Evolutionary conservation across 2,329 filamentous ascomycete species (phyloP).

Genomic region (Scopulariopsis brevicaulis): DNA sequence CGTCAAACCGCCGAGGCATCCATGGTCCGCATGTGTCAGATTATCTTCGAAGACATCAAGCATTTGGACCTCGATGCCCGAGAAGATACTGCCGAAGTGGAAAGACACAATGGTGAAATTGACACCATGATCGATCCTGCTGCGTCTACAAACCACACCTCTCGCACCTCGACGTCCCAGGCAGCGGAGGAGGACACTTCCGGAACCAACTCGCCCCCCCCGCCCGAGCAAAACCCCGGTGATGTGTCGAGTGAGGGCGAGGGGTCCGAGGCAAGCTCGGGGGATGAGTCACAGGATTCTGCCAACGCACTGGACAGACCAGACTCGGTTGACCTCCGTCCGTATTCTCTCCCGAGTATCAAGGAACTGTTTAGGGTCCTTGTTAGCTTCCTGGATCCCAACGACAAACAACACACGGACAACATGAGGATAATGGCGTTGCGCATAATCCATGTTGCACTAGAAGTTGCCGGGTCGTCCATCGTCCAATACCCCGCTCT

Average conservation of each 20-base stretch:
- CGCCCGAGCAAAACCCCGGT: neutral
- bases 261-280: neutral
- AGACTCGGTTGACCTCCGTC: slow-evolving; percentile 54
- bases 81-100: slow-evolving; percentile 52
- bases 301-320: slow-evolving; percentile 17
- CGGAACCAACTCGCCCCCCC: slow-evolving; percentile 20
- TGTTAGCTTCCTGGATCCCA: slow-evolving; percentile 86
- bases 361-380: slow-evolving; percentile 88
- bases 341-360: slow-evolving; percentile 90
- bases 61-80: slow-evolving; percentile 69
- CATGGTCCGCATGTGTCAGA: slow-evolving; percentile 98
- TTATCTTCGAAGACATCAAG: slow-evolving; percentile 90
- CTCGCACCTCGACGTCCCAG: neutral
- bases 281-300: neutral
- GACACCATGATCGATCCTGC: slow-evolving; percentile 51
- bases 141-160: neutral
- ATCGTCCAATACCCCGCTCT: slow-evolving; percentile 87
- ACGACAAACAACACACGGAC: slow-evolving; percentile 86
- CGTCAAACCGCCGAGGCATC: slow-evolving; percentile 87
- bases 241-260: neutral
- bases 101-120: slow-evolving; percentile 57
- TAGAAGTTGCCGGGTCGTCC: slow-evolving; percentile 91
- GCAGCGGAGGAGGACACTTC: neutral
- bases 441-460: slow-evolving; percentile 90
- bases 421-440: slow-evolving; percentile 95